Percentiles rank a stretch among this genome's conserved stretches.
These are phyloP conservation scores for Phytophthora rubi DNA, from an alignment of 352 stramenopile genomes.

Conservation along the genomic window DNA sequence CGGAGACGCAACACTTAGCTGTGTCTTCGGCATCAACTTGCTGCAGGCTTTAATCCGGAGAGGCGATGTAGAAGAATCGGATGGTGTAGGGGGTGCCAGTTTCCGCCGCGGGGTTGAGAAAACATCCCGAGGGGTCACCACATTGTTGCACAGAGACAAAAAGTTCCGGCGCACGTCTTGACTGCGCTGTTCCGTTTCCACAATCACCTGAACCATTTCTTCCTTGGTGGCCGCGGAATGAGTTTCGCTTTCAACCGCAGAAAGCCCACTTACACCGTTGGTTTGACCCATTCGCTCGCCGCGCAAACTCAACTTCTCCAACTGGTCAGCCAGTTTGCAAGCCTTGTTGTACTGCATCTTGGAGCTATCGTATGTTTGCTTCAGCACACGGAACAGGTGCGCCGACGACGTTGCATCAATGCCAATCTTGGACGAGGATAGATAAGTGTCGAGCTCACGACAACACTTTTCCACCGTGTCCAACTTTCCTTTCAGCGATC, in stretches of 20 bases:
- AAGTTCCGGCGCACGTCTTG: constrained; percentile 58
- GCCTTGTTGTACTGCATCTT: constrained; percentile 80
- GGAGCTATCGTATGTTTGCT: constrained; percentile 78
- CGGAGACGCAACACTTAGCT: constrained; percentile 72
- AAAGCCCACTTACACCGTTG: constrained; percentile 27
- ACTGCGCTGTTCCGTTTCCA: constrained; percentile 49
- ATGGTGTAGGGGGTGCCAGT: constrained; percentile 28
- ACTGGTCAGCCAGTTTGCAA: constrained; percentile 53
- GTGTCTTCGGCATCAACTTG: constrained; percentile 74
- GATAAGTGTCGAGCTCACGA: constrained; percentile 54
- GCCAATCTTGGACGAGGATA: constrained; percentile 46
- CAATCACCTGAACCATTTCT: constrained; percentile 58
- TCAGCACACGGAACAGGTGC: constrained; percentile 72
- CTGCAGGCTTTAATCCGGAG: constrained; percentile 59
- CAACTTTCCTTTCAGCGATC: constrained; percentile 56
- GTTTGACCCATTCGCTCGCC: constrained; percentile 33
- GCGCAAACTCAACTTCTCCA: constrained; percentile 60
- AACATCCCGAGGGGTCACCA: constrained; percentile 63
- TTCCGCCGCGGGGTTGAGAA: constrained; percentile 54
- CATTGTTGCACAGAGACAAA: constrained; percentile 66
- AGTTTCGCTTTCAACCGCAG: constrained; percentile 21
- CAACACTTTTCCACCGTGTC: constrained; percentile 59
- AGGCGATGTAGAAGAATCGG: constrained; percentile 39
- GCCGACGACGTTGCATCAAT: constrained; percentile 38
- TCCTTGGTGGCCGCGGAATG: constrained; percentile 43